Evolutionary conservation across 2,329 filamentous ascomycete genomes (phyloP), one percentile per base, ranked within the genome.

Genomic region (Spiromastix sp.): DNA sequence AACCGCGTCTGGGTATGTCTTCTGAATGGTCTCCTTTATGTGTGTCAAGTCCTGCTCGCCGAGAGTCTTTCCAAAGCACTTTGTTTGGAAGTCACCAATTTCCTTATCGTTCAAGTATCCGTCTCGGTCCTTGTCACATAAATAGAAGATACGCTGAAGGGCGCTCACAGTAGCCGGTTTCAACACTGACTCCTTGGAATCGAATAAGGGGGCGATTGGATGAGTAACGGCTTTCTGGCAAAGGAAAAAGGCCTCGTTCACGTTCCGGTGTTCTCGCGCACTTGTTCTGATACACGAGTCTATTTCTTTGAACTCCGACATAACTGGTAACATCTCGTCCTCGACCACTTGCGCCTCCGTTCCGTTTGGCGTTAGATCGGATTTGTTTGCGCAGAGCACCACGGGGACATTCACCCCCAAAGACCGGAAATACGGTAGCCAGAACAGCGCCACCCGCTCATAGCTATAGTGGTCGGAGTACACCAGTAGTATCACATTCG

Each of bases 381-480:
- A 85, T 61, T 98, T 98, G 68, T 96, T 96, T 53, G 91, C 86
- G 53, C 91, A 96, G 38, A 98, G 67, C 29, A 98, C 87, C 8
- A 98, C 91, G 0, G 91, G 91, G 15, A 98, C 86, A 56, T 98
- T 98, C 55, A 98, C 91, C n/a, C 91, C 91, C 25, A 98, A 74
- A 3, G 87, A 94, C 42, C 91, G 82, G 55, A 98, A 96, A 61
- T 95, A 93, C 8, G 91, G 91, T 74, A 98, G 82, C 91, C 91
- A 98, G 61, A 96, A 98, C 30, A 98, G 70, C 3, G 89, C 91
- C 3, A 98, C 87, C 24, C 91, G 73, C 57, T 98, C 91, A 65
- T 96, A 98, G 70, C 87, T 96, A 67, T 98, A 98, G 63, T 96
- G 89, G 58, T 98, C 91, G 46, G 87, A 87, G 60, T 98, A 98